phyloP scores from a whole-genome alignment of 129 eudicot genomes.

The Artemisia argyi region DNA sequence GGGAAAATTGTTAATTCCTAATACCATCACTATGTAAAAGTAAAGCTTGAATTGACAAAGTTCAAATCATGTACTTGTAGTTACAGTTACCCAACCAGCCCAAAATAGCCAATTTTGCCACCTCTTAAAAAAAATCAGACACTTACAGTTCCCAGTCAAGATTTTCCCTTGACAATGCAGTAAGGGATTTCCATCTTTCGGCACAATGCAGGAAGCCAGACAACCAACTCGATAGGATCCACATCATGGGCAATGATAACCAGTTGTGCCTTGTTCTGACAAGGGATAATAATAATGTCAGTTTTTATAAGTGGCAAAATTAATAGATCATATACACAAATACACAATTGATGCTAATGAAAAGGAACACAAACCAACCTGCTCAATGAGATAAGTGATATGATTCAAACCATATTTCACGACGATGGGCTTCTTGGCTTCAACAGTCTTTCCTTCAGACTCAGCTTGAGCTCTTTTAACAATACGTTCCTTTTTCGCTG shows the following conservation, averaged over 20 bases:
- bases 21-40: no score
- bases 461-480: conserved; percentile 76
- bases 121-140: not conserved
- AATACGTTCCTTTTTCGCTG: conserved; percentile 80
- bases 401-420: conserved; percentile 91
- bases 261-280: conserved; percentile 89
- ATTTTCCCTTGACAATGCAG: conserved; percentile 70
- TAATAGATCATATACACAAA: not conserved
- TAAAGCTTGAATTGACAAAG: no score
- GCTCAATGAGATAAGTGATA: conserved; percentile 85
- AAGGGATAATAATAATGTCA: not conserved
- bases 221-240: conserved; percentile 93
- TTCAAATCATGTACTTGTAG: no score
- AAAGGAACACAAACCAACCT: conserved; percentile 37
- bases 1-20: not conserved
- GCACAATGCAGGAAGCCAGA: conserved; percentile 95
- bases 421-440: conserved; percentile 80
- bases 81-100: no score
- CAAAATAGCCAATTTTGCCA: not conserved
- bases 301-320: not conserved
- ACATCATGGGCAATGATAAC: conserved; percentile 96
- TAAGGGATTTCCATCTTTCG: conserved; percentile 95
- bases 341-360: no score
- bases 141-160: conserved; percentile 65
- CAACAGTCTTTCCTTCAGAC: conserved; percentile 69